A percentile compares a stretch with the other conserved stretches of the same genome.
phyloP scores from a whole-genome alignment of 345 rosid species.

The Eutrema heterophyllum region DNA sequence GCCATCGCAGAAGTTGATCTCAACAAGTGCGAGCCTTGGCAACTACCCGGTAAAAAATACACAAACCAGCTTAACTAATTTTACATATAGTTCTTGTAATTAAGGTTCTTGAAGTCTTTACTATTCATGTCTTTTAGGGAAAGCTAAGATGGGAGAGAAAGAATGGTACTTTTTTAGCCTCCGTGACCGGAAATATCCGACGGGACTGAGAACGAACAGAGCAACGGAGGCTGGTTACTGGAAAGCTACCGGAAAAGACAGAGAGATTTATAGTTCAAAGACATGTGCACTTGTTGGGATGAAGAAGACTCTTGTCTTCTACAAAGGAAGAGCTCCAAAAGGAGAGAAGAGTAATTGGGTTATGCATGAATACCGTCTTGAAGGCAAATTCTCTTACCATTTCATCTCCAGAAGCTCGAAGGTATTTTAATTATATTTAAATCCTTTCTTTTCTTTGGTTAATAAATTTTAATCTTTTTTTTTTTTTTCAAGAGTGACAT shows the following conservation, averaged over 20 bases:
- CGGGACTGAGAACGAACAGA: constrained; percentile 87
- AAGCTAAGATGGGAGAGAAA: constrained; percentile 95
- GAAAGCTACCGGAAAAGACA: constrained; percentile 96
- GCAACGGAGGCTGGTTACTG: constrained; percentile 98
- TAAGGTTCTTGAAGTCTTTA: background rate
- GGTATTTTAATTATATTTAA: constrained; percentile 33
- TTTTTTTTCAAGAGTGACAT: constrained; percentile 10
- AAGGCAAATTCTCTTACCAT: constrained; percentile 89
- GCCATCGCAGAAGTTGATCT: constrained; percentile 96
- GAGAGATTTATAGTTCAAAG: constrained; percentile 83
- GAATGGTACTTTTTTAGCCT: constrained; percentile 96
- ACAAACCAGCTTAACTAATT: background rate
- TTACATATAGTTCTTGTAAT: background rate
- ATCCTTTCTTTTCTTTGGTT: background rate
- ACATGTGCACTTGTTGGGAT: constrained; percentile 90
- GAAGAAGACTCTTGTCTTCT: constrained; percentile 95
- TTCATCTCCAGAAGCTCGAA: constrained; percentile 75
- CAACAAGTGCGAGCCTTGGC: constrained; percentile 98
- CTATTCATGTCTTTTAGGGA: constrained; percentile 37
- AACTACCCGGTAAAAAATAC: constrained; percentile 68
- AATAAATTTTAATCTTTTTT: background rate
- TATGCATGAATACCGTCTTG: constrained; percentile 96
- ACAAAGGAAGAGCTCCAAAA: constrained; percentile 89
- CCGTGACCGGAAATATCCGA: constrained; percentile 91
- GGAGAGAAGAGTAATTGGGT: constrained; percentile 98